Evolutionary conservation across 495 filamentous ascomycete genomes (phyloP).

Genomic region (Lasiosphaeria miniovina): DNA sequence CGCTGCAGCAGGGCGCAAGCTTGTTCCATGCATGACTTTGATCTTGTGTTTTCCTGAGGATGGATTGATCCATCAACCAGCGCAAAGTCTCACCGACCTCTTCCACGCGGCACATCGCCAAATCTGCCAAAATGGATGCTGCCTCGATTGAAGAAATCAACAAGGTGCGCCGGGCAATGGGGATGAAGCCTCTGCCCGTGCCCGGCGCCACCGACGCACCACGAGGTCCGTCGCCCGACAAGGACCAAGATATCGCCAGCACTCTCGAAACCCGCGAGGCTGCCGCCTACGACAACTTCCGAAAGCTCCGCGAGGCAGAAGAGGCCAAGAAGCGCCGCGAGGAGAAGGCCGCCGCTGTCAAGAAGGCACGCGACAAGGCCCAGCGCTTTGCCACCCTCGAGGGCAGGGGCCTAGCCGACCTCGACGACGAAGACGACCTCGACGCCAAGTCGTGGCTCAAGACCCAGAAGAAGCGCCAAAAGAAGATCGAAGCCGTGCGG

Average conservation of each 20-base stretch:
- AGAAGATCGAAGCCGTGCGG: conserved; percentile 76
- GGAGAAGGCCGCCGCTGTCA: conserved; percentile 72
- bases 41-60: no score
- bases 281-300: conserved; percentile 62
- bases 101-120: background rate
- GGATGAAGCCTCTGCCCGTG: conserved; percentile 86
- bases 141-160: conserved; percentile 93
- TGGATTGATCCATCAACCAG: background rate
- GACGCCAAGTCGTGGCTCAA: conserved; percentile 84
- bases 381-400: conserved; percentile 70
- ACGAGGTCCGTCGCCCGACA: conserved; percentile 29
- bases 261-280: conserved; percentile 80
- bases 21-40: no score
- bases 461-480: conserved; percentile 84
- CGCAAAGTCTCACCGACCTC: background rate
- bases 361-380: conserved; percentile 81
- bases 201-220: conserved; percentile 52
- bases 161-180: conserved; percentile 82
- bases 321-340: conserved; percentile 73
- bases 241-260: conserved; percentile 64
- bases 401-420: conserved; percentile 77
- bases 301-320: conserved; percentile 52
- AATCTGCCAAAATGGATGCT: conserved; percentile 62
- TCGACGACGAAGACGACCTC: conserved; percentile 60
- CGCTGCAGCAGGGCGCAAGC: no score